Base-by-base conservation (phyloP, 768 basidiomycete species). In the Russula earlei region DNA sequence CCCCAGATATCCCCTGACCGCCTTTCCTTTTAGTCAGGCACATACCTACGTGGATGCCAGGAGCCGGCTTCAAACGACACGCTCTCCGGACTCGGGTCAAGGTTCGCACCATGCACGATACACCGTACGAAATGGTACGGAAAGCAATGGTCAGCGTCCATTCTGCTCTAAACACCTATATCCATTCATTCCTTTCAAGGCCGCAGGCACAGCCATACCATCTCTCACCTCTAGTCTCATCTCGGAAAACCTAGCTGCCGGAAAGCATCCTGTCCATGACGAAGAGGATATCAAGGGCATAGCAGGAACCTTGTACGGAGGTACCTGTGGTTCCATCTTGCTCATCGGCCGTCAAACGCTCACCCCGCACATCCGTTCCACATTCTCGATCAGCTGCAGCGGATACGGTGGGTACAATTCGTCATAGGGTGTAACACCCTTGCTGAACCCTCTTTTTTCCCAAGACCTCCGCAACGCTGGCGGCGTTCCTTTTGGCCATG, bases 31-130 rank as follows among this genome's bases (percentile, higher is more conserved):
- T 25, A 62, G 62, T 62, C 10, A 62, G 38, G 22, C 48, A 61
- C 24, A 53, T 61, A 20, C 62, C 62, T 15, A 42, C 59, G 14
- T 62, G 59, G 59, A 56, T 62, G 59, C 62, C 62, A 19, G 62
- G 62, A n/a, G 59, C 62, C 7, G 59, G 62, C 36, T 62, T 62
- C 38, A 62, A 62, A 36, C 55, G 62, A 20, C 59, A 54, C 19
- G 62, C 62, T 15, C 43, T 62, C 14, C 52, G 56, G 37, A 61
- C 62, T 3, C 52, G 60, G 25, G 4, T 38, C 36, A 61, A 61
- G n/a, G 62, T 62, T 36, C 55, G 52, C 27, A 51, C 10, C 19
- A 62, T 62, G 62, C 55, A 60, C 20, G 53, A 61, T 29, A 48
- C 52, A 29, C 62, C 62, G 1, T 62, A 58, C 36, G 55, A 61